phyloP scores from a whole-genome alignment of 352 stramenopile species.

The Peronosclerospora sorghi region DNA sequence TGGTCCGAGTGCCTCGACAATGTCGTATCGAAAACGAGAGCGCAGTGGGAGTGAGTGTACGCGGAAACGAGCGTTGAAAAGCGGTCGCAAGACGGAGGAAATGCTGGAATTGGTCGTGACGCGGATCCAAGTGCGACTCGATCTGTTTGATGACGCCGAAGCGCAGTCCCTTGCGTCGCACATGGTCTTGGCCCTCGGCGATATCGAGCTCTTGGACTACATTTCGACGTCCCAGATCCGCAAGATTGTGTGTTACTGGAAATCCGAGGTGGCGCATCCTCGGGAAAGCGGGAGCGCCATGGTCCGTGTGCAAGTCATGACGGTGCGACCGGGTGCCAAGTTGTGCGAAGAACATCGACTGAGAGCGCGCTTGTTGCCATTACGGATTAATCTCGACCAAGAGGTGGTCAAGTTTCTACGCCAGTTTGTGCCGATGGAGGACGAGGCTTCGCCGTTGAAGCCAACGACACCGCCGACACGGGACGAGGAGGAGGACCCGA shows the following conservation, averaged over 20 bases:
- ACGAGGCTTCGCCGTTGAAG: constrained; percentile 9
- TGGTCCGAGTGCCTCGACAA: constrained; percentile 24
- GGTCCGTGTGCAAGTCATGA: constrained; percentile 70
- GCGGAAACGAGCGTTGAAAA: constrained; percentile 59
- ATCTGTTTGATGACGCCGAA: constrained; percentile 75
- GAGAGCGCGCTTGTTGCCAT: constrained; percentile 57
- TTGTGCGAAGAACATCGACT: constrained; percentile 77
- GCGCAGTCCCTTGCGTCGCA: constrained; percentile 64
- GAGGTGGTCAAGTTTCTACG: constrained; percentile 81
- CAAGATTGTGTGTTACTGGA: constrained; percentile 87
- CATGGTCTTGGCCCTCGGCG: constrained; percentile 57
- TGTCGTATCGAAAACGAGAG: constrained; percentile 26
- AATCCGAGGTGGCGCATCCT: constrained; percentile 70
- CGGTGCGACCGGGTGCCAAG: constrained; percentile 60
- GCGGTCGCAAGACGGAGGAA: constrained; percentile 78
- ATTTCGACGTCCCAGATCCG: constrained; percentile 85
- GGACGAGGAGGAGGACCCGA: constrained; percentile 19
- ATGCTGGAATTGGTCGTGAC: constrained; percentile 80
- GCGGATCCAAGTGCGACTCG: constrained; percentile 72
- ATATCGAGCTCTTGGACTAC: constrained; percentile 81
- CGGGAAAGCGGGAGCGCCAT: constrained; percentile 80
- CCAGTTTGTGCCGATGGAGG: constrained; percentile 60
- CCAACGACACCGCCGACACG: constrained; percentile 9
- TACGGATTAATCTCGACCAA: constrained; percentile 81
- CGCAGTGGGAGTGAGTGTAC: not conserved